Percentiles rank a stretch among this genome's conserved stretches.
Conservation (phyloP, 331 rosid genomes). For the Phaseolus coccineus region DNA sequence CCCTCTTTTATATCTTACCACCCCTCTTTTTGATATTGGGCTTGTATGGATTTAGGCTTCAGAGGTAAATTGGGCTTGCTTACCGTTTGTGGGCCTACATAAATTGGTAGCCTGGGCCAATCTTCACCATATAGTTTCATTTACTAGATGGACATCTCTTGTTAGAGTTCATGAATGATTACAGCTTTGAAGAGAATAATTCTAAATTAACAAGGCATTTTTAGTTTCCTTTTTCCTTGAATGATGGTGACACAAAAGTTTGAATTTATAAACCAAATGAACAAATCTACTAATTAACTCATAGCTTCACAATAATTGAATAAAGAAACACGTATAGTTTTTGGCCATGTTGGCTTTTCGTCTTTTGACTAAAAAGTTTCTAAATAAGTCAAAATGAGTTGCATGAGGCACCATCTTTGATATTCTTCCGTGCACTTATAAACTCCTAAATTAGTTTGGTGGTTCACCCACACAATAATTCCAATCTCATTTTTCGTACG, state of each 20-base stretch:
- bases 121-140: too few relatives aligned
- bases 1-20: too few relatives aligned
- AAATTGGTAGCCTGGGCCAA: background rate
- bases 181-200: background rate
- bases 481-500: constrained; percentile 12
- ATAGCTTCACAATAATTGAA: background rate
- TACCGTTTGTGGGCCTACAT: background rate
- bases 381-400: constrained; percentile 22
- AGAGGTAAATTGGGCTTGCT: background rate
- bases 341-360: constrained; percentile 17
- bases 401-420: constrained; percentile 38
- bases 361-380: constrained; percentile 19
- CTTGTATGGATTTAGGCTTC: background rate
- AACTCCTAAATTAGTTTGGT: constrained; percentile 39
- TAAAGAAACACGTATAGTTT: background rate
- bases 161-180: background rate
- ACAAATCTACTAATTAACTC: constrained; percentile 22
- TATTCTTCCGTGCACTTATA: constrained; percentile 32
- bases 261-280: constrained; percentile 3
- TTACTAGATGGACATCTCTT: background rate
- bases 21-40: background rate
- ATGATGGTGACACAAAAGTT: background rate
- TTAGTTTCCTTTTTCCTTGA: background rate
- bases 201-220: background rate
- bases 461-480: constrained; percentile 51